A percentile compares a stretch with the other conserved stretches of the same genome.
Conservation (phyloP, 495 filamentous ascomycete genomes). For the Penicillium egyptiacum region DNA sequence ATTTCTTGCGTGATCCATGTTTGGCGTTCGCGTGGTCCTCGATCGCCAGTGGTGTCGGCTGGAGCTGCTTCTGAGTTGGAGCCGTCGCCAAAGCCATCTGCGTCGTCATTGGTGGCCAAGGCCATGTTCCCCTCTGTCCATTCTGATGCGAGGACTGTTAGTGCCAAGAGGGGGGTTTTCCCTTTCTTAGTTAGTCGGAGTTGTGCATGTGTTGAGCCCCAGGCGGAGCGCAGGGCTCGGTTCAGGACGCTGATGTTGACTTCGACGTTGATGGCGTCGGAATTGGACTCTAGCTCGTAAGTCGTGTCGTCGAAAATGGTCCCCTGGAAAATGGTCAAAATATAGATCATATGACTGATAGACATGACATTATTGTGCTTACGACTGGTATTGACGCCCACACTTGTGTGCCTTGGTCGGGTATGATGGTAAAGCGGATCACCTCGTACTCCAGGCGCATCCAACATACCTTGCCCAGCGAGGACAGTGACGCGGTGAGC, state of each 20-base stretch:
- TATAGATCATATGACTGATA: background rate
- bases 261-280: slow-evolving; percentile 86
- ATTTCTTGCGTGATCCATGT: slow-evolving; percentile 94
- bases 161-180: slow-evolving; percentile 74
- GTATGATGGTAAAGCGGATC: slow-evolving; percentile 91
- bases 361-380: slow-evolving; percentile 27
- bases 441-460: slow-evolving; percentile 81
- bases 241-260: slow-evolving; percentile 78
- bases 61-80: slow-evolving; percentile 7
- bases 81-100: slow-evolving; percentile 8
- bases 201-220: slow-evolving; percentile 70
- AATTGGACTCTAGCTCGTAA: slow-evolving; percentile 82
- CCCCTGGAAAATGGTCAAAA: slow-evolving; percentile 48
- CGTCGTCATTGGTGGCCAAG: slow-evolving; percentile 41
- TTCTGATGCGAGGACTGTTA: slow-evolving; percentile 71
- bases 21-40: slow-evolving; percentile 61
- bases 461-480: slow-evolving; percentile 91
- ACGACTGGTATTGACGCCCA: slow-evolving; percentile 73
- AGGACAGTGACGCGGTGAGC: slow-evolving; percentile 78
- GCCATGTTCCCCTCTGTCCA: slow-evolving; percentile 49
- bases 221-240: slow-evolving; percentile 82
- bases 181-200: slow-evolving; percentile 93
- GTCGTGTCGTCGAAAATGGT: slow-evolving; percentile 75
- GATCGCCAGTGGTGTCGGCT: slow-evolving; percentile 48
- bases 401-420: slow-evolving; percentile 89